These are phyloP conservation scores for Scedosporium aurantiacum DNA, from an alignment of 2,329 filamentous ascomycete genomes.

Conservation along the genomic window DNA sequence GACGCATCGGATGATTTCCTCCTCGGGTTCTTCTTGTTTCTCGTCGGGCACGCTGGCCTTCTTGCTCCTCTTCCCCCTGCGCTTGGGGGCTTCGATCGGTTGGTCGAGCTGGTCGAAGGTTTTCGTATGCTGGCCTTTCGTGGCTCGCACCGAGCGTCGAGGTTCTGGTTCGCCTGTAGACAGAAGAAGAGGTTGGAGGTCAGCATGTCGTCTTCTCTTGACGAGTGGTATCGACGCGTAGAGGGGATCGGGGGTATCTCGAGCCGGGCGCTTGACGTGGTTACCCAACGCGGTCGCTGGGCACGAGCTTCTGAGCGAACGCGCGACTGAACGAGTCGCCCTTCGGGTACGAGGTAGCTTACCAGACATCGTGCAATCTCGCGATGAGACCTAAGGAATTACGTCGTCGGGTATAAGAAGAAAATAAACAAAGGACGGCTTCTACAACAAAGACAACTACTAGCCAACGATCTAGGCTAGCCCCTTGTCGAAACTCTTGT, in stretches of 20 bases:
- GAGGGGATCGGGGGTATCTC: not conserved
- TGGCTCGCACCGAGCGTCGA: constrained; percentile 86
- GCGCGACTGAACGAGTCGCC: not conserved
- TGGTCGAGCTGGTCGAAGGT: constrained; percentile 67
- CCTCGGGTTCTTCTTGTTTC: constrained; percentile 37
- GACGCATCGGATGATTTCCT: constrained; percentile 82
- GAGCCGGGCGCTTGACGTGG: not conserved
- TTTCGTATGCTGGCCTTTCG: constrained; percentile 91
- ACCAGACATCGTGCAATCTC: constrained; percentile 5
- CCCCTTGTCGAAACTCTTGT: not conserved
- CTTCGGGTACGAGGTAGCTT: not conserved
- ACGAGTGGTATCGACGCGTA: not conserved
- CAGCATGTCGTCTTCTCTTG: constrained; percentile 5
- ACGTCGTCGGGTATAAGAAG: not conserved
- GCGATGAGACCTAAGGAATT: not conserved
- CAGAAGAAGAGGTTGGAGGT: not conserved
- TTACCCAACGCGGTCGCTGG: not conserved
- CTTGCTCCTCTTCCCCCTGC: constrained; percentile 35
- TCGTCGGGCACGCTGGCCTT: constrained; percentile 42
- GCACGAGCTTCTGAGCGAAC: not conserved
- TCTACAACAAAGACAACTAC: not conserved
- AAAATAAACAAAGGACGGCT: not conserved
- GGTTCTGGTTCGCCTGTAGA: constrained; percentile 53
- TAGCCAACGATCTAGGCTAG: not conserved
- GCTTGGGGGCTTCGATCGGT: constrained; percentile 40